Conservation (phyloP, 768 basidiomycete genomes). For the Rhodocollybia butyracea region DNA sequence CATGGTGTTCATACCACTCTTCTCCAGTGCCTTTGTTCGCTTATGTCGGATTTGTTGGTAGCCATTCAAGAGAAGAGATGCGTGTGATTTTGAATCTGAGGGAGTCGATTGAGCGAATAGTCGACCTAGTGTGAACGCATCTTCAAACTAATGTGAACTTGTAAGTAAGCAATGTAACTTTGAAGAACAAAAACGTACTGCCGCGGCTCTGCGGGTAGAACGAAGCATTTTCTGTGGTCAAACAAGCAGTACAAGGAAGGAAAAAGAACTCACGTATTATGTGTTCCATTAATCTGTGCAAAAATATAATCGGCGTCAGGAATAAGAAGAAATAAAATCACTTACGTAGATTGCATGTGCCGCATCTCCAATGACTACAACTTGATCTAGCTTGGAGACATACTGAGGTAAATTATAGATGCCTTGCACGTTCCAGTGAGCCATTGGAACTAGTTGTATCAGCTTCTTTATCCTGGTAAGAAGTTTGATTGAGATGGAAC, state of each 20-base stretch:
- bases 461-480: not conserved
- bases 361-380: conserved; percentile 14
- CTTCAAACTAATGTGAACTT: conserved; percentile 27
- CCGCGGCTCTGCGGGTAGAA: not conserved
- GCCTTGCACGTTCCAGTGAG: conserved; percentile 7
- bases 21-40: conserved; percentile 42
- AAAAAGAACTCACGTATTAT: conserved; percentile 12
- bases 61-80: conserved; percentile 38
- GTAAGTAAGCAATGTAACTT: not conserved
- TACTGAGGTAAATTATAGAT: not conserved
- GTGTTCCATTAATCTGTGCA: conserved; percentile 13
- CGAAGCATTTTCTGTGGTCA: too few relatives aligned
- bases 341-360: conserved; percentile 12
- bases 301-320: not conserved
- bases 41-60: conserved; percentile 43
- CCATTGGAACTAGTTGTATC: not conserved
- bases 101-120: conserved; percentile 44
- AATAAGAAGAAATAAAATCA: not conserved
- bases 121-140: conserved; percentile 34
- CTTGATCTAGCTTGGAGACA: not conserved
- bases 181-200: not conserved
- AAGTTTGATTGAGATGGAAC: not conserved
- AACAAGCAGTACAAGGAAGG: not conserved
- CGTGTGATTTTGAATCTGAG: conserved; percentile 25
- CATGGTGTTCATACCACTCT: conserved; percentile 42